phyloP scores from a whole-genome alignment of 1,284 basidiomycete species.

The Athelia psychrophila region DNA sequence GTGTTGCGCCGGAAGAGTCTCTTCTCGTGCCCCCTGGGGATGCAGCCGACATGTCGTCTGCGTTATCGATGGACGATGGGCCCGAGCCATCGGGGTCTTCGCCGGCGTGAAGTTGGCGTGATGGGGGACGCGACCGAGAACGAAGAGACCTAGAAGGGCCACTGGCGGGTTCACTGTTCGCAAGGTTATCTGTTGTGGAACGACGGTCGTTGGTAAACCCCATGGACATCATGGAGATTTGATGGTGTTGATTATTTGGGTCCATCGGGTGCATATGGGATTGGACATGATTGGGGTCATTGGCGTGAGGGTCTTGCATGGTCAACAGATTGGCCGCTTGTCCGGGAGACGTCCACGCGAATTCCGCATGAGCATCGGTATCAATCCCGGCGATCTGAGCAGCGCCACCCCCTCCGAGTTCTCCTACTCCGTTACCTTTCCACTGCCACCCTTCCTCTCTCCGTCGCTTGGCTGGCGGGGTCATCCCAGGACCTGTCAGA shows the following conservation, averaged over 20 bases:
- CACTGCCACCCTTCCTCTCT: no score
- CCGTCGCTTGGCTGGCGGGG: no score
- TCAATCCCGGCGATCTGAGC: not conserved
- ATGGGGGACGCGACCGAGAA: conserved; percentile 70
- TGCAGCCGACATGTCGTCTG: conserved; percentile 37
- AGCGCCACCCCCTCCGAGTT: not conserved
- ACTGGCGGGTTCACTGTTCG: conserved; percentile 22
- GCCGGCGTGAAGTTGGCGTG: conserved; percentile 49
- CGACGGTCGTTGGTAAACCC: conserved; percentile 62
- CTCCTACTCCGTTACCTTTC: no score
- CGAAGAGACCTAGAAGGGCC: conserved; percentile 53
- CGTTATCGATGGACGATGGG: conserved; percentile 27
- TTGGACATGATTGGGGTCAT: conserved; percentile 28
- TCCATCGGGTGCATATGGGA: conserved; percentile 31
- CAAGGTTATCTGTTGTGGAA: conserved; percentile 60
- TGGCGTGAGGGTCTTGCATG: conserved; percentile 37
- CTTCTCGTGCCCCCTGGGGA: conserved; percentile 22
- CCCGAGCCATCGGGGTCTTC: conserved; percentile 30
- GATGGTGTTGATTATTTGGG: conserved; percentile 19
- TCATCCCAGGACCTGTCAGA: no score
- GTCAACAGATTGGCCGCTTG: conserved; percentile 21
- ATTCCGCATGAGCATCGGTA: not conserved
- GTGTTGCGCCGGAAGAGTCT: conserved; percentile 48
- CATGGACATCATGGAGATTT: conserved; percentile 45
- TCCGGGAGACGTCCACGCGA: not conserved